These are phyloP conservation scores for Oryza brachyantha DNA, from an alignment of 176 grass and related monocot genomes.

Conservation along the genomic window DNA sequence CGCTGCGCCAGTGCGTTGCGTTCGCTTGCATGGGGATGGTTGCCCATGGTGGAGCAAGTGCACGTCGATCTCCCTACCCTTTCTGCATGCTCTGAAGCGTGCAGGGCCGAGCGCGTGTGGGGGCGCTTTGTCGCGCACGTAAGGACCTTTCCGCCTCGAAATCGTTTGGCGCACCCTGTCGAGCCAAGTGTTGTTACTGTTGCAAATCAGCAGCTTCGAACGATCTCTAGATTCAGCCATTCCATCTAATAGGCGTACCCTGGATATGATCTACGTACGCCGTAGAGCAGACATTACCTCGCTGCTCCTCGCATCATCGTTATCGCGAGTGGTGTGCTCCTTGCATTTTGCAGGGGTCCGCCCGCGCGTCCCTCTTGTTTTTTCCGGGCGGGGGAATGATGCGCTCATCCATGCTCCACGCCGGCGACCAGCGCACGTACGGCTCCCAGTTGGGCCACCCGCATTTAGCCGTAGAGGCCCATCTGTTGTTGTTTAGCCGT, in stretches of 20 bases:
- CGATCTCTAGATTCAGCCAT: no score
- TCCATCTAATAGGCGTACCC: no score
- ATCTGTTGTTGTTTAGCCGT: background rate
- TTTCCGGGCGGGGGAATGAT: constrained; percentile 26
- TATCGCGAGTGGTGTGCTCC: background rate
- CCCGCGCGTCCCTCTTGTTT: background rate
- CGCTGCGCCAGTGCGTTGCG: background rate
- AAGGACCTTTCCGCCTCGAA: background rate
- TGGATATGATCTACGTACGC: no score
- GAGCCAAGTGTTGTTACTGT: background rate
- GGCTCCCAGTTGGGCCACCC: background rate
- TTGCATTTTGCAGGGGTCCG: background rate
- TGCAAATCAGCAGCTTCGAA: no score
- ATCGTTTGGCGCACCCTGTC: background rate
- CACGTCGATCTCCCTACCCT: background rate
- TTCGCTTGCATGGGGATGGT: background rate
- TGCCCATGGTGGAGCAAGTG: background rate
- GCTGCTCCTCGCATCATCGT: no score
- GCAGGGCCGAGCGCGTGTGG: constrained; percentile 17
- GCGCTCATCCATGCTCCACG: constrained; percentile 38
- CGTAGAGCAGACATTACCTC: no score
- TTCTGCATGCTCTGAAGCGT: constrained; percentile 1
- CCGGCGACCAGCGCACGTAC: constrained; percentile 18
- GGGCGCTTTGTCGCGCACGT: background rate
- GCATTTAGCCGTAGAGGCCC: background rate